These are phyloP conservation scores for Fusarium clavum DNA, from an alignment of 2,329 filamentous ascomycete genomes.

Conservation along the genomic window DNA sequence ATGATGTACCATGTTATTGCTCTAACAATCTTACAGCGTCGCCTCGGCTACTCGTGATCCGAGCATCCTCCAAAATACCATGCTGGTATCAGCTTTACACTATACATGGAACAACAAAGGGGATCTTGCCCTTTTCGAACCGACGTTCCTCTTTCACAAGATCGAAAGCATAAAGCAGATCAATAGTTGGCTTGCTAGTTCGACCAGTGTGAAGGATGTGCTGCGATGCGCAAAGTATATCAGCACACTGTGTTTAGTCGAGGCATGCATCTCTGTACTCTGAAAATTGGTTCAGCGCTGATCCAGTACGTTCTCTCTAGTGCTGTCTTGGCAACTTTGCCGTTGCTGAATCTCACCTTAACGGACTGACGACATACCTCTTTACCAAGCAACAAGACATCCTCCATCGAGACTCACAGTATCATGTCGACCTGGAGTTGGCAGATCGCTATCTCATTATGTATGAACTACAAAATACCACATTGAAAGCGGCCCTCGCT, in stretches of 20 bases:
- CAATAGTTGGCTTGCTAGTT: background rate
- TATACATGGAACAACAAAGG: background rate
- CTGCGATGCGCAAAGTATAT: background rate
- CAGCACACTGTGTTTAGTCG: background rate
- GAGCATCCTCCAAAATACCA: background rate
- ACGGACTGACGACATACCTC: background rate
- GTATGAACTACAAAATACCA: background rate
- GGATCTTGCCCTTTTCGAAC: background rate
- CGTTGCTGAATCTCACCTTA: background rate
- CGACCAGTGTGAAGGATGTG: background rate
- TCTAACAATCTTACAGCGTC: background rate
- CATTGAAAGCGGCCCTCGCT: accelerated
- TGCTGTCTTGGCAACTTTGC: conserved; percentile 1
- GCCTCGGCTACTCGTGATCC: background rate
- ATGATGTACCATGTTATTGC: no score
- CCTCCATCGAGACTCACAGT: background rate
- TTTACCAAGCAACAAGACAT: background rate
- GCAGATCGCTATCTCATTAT: background rate
- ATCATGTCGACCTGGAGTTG: background rate
- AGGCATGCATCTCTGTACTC: background rate
- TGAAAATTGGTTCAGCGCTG: no score
- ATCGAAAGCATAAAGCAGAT: background rate
- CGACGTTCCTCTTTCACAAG: background rate
- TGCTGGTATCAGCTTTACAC: background rate
- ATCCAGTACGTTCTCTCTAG: background rate